phyloP scores from a whole-genome alignment of 306 rosid species.

The Glycine soja region DNA sequence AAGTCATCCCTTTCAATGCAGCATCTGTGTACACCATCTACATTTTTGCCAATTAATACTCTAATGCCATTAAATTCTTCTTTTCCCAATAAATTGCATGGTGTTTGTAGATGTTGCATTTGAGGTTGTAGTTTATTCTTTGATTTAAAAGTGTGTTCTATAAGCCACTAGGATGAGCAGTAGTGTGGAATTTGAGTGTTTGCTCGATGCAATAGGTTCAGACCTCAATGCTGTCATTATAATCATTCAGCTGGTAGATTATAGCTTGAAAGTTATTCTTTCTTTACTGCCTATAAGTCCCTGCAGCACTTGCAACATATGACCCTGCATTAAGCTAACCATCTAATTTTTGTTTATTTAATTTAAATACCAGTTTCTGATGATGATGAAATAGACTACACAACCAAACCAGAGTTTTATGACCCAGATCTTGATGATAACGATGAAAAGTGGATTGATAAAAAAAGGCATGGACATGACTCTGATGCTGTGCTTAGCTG shows the following conservation, averaged over 20 bases:
- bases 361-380: slow-evolving; percentile 67
- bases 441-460: slow-evolving; percentile 79
- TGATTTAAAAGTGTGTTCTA: not conserved
- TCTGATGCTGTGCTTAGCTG: slow-evolving; percentile 91
- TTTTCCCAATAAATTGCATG: not conserved
- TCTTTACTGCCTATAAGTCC: not conserved
- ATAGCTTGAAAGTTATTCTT: not conserved
- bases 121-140: slow-evolving; percentile 22
- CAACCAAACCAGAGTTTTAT: slow-evolving; percentile 81
- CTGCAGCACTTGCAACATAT: slow-evolving; percentile 12
- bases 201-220: slow-evolving; percentile 11
- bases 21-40: not conserved
- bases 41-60: slow-evolving; percentile 9
- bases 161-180: not conserved
- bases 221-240: not conserved
- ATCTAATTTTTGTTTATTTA: slow-evolving; percentile 27
- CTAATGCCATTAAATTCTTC: not conserved
- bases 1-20: not conserved
- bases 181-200: not conserved
- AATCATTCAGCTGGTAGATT: slow-evolving; percentile 4
- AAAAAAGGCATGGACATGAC: slow-evolving; percentile 56
- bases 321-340: slow-evolving; percentile 15
- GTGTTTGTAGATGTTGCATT: slow-evolving; percentile 6
- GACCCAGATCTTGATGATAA: slow-evolving; percentile 70
- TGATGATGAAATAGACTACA: slow-evolving; percentile 87